Percentiles rank a stretch among this genome's conserved stretches.
Conservation (phyloP, 192 early-diverging fungal species). For the Coemansia sp. region DNA sequence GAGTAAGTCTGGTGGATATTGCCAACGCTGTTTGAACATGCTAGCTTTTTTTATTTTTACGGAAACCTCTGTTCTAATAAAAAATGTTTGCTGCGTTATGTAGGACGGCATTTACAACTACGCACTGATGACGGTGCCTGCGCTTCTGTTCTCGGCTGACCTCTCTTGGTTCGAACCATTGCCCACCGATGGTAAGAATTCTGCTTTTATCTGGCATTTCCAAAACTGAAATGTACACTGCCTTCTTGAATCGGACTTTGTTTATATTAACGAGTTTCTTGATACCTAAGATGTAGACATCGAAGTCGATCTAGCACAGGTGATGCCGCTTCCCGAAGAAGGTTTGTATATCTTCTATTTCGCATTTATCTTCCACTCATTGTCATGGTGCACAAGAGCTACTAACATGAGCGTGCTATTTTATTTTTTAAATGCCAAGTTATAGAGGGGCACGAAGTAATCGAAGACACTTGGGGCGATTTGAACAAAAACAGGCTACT, state of each 20-base stretch:
- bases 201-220: too few relatives aligned
- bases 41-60: not conserved
- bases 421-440: not conserved
- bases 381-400: not conserved
- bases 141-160: conserved; percentile 33
- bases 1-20: not conserved
- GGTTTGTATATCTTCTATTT: conserved; percentile 11
- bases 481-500: conserved; percentile 24
- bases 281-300: conserved; percentile 28
- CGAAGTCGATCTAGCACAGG: conserved; percentile 36
- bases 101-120: conserved; percentile 45
- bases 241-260: too few relatives aligned
- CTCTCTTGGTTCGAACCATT: conserved; percentile 36
- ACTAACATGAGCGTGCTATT: not conserved
- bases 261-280: not conserved
- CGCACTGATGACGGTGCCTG: conserved; percentile 35
- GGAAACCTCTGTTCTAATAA: not conserved
- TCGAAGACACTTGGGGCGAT: conserved; percentile 33
- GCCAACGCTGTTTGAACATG: not conserved
- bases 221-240: too few relatives aligned
- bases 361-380: not conserved
- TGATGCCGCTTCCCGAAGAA: conserved; percentile 49
- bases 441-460: conserved; percentile 18
- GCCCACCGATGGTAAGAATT: conserved; percentile 25
- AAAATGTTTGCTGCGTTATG: not conserved